Base-by-base conservation (phyloP, 2,329 filamentous ascomycete species). In the Pseudogymnoascus sp. region DNA sequence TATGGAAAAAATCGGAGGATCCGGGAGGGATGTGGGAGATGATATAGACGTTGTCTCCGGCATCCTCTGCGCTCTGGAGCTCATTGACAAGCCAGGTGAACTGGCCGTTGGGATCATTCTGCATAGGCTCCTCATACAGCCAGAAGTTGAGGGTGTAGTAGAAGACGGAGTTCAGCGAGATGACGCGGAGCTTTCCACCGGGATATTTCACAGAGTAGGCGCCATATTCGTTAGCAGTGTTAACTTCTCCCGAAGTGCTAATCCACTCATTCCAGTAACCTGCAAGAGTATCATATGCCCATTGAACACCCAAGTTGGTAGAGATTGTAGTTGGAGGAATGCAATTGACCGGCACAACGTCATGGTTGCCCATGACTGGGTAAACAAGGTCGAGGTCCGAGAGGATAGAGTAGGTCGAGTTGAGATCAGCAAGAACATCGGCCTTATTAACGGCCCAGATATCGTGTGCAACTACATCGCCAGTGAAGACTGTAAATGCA, bases 81-180 rank as follows among this genome's bases (percentile, higher is more conserved):
- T 75, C 70, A 15, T 61, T 57, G 15, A 74, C 72, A 12, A 76
- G 68, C 73, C 72, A 75, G 33, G 68, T 63, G 1, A 76, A 66
- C 58, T 62, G 70, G 3, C 67, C 65, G 60, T 68, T 65, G 4
- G 73, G 74, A 61, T 76, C 74, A 10, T 61, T 64, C 28, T 71
- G 67, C 68, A 75, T 74, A 3, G 72, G 69, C 3, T 67, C 64
- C 28, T 71, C 67, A 61, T 73, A 76, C 38, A 71, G 61, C 66
- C 71, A 74, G 63, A 73, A 74, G 63, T 76, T 76, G 58, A 70
- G 66, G 18, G 66, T 72, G 64, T 75, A 76, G 63, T 73, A 76
- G 60, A 75, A 69, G 60, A 74, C 72, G 41, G 71, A 74, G 66
- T 76, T 76, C 61, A 75, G 68, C 4, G 74, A 75, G 60, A 76